Percentiles rank a stretch among this genome's conserved stretches.
Evolutionary conservation across 306 rosid species (phyloP).

Genomic region (Canavalia gladiata): DNA sequence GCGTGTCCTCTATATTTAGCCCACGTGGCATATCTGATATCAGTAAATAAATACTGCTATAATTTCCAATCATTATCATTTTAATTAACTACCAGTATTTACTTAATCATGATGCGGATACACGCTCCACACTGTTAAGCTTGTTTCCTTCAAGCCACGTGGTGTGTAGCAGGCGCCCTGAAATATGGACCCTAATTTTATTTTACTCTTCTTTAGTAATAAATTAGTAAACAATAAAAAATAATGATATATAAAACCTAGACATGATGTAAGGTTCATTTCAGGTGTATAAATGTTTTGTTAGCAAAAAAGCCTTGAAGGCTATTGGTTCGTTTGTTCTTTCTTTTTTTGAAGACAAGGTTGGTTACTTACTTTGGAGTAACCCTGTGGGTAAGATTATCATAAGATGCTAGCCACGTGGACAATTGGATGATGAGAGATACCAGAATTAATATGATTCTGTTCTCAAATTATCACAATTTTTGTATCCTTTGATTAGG

Average conservation of each 20-base stretch:
- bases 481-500: not conserved
- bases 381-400: not conserved
- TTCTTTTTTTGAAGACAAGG: not conserved
- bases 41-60: not conserved
- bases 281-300: not conserved
- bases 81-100: not conserved
- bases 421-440: not conserved
- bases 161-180: not conserved
- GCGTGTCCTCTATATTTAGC: conserved; percentile 19
- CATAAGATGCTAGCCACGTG: not conserved
- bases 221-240: not conserved
- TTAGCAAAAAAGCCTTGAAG: not conserved
- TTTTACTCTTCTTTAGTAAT: not conserved
- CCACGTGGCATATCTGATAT: not conserved
- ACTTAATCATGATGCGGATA: not conserved
- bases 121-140: not conserved
- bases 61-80: not conserved
- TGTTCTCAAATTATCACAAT: conserved; percentile 2
- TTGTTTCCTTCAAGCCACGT: not conserved
- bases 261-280: not conserved
- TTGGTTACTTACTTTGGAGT: not conserved
- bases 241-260: not conserved
- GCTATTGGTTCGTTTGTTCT: not conserved
- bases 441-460: not conserved
- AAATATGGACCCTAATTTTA: not conserved